Conservation (phyloP, 2,329 filamentous ascomycete genomes). For the Helminthosporium solani region DNA sequence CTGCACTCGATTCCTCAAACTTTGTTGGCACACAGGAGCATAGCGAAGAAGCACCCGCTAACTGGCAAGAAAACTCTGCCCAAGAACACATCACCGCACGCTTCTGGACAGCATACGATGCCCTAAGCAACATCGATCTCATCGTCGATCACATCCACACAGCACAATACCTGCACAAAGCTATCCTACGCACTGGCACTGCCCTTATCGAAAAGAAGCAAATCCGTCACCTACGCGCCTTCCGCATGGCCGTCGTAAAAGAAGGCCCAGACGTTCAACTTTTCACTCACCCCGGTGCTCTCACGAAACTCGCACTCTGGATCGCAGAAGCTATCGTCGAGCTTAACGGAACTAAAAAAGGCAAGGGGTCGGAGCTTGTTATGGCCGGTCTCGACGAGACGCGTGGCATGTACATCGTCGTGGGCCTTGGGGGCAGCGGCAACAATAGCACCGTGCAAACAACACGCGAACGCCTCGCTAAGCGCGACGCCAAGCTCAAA, state of each 20-base stretch:
- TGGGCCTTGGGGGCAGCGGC: constrained; percentile 86
- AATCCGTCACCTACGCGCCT: constrained; percentile 87
- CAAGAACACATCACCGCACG: constrained; percentile 52
- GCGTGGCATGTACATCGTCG: constrained; percentile 84
- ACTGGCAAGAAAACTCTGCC: constrained; percentile 27
- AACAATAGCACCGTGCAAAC: constrained; percentile 57
- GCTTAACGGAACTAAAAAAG: constrained; percentile 70
- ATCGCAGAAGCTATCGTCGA: constrained; percentile 88
- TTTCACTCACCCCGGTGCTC: constrained; percentile 87
- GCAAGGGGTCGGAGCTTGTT: constrained; percentile 79
- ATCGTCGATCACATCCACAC: constrained; percentile 75
- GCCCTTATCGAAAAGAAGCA: constrained; percentile 90
- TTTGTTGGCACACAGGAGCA: constrained; percentile 29
- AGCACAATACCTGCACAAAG: constrained; percentile 85
- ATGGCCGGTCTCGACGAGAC: constrained; percentile 87
- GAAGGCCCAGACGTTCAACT: constrained; percentile 89
- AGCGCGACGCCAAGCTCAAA: constrained; percentile 65
- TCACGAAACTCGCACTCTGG: constrained; percentile 94
- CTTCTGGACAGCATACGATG: constrained; percentile 62
- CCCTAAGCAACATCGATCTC: constrained; percentile 60
- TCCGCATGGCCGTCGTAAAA: constrained; percentile 93
- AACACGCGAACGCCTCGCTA: constrained; percentile 58
- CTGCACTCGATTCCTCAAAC: constrained; percentile 34
- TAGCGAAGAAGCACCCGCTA: constrained; percentile 20
- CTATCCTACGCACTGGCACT: constrained; percentile 90